Percentiles rank a stretch among this genome's conserved stretches.
phyloP scores from a whole-genome alignment of 306 rosid genomes.

The Senna tora region DNA sequence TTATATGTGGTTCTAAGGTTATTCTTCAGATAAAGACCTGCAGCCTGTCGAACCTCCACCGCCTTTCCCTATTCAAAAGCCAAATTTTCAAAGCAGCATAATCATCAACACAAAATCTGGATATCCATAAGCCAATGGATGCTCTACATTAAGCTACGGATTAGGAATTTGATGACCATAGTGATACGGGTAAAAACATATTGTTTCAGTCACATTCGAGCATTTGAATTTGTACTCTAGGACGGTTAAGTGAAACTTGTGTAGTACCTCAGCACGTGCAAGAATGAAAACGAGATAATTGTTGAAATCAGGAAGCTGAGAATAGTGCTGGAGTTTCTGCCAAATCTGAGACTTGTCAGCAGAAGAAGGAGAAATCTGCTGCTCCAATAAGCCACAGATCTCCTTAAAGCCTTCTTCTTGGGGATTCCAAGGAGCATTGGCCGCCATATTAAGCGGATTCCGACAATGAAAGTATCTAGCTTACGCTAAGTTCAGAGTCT shows the following conservation, averaged over 20 bases:
- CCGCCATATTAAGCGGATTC: conserved; percentile 46
- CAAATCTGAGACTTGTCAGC: conserved; percentile 78
- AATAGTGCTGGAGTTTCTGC: conserved; percentile 72
- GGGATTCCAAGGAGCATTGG: conserved; percentile 69
- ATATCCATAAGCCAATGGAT: conserved; percentile 25
- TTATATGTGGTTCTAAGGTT: conserved; percentile 68
- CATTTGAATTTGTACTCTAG: not conserved
- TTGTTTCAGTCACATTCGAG: not conserved
- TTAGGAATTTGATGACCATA: not conserved
- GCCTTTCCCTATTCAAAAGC: conserved; percentile 66
- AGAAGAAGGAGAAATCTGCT: conserved; percentile 73
- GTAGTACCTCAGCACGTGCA: conserved; percentile 63
- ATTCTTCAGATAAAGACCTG: conserved; percentile 89
- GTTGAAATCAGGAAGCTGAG: conserved; percentile 76
- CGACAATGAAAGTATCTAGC: not conserved
- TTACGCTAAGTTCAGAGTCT: not conserved
- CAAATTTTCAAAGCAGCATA: conserved; percentile 33
- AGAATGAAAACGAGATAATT: conserved; percentile 73
- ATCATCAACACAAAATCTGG: conserved; percentile 13
- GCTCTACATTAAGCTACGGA: not conserved
- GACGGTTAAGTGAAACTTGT: not conserved
- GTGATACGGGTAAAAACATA: not conserved
- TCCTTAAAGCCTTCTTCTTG: conserved; percentile 67
- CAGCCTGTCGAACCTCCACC: conserved; percentile 96
- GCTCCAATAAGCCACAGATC: conserved; percentile 69